Base-by-base conservation (phyloP, 2,329 filamentous ascomycete genomes). In the Sporothrix pallida region DNA sequence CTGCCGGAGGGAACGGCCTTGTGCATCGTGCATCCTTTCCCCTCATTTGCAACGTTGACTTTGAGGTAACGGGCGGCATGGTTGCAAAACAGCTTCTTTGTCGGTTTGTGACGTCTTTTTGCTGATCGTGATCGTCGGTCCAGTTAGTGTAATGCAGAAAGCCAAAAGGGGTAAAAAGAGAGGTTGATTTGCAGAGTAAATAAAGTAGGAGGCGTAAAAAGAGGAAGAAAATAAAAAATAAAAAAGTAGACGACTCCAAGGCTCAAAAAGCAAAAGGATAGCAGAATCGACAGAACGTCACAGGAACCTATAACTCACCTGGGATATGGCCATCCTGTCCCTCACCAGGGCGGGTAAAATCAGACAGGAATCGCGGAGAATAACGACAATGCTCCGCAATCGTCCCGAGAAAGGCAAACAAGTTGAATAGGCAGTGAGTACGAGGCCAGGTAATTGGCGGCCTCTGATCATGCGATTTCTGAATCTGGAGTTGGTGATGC, bases 21-120 rank as follows among this genome's bases (percentile, higher is more conserved):
- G 37, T 42, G 20, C 42, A 20, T 2, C 10, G 46, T 48, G 46
- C 12, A 48, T 48, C 12, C 46, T 20, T n/a, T 20, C 65, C 60
- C 65, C 46, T 54, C 65, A 37, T 69, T 37, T 69, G 65, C 65
- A 69, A 70, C 52, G 68, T 58, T 70, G 50, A 70, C 31, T 52
- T n/a, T 8, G 44, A n/a, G 15, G 23, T 54, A 7, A 37, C 7
- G 42, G 42, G 15, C n/a, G n/a, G 20, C 60, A 44, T 37, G 31
- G 31, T 37, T 37, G 31, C 31, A 37, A 37, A 37, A 37, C 4
- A 37, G 31, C 31, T 37, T 37, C 31, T 6, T 7, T 37, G 31
- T 37, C 31, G 31, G 31, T 37, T 37, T 37, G 31, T 37, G 31
- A 37, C 31, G 31, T 37, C 4, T 7, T 37, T 37, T 37, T 37